Percentiles rank a stretch among this genome's conserved stretches.
Conservation (phyloP, 306 rosid genomes). For the Mimosa bimucronata region DNA sequence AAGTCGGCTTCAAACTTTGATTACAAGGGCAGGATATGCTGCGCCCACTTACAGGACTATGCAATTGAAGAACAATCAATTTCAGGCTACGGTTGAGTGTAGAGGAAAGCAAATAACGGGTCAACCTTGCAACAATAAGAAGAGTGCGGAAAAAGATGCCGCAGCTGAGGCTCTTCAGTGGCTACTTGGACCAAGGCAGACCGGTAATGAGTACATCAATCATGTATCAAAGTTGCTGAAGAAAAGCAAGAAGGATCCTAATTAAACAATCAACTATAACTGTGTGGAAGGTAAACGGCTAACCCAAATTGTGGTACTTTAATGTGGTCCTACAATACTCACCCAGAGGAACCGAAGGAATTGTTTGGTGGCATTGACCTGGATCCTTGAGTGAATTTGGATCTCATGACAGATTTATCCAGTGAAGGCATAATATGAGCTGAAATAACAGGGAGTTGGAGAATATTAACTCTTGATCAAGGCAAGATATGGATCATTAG, state of each 20-base stretch:
- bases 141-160: slow-evolving; percentile 94
- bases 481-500: slow-evolving; percentile 17
- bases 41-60: slow-evolving; percentile 75
- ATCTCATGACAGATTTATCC: slow-evolving; percentile 14
- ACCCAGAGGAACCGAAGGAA: neutral
- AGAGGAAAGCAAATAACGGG: slow-evolving; percentile 84
- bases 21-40: slow-evolving; percentile 83
- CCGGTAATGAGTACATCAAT: slow-evolving; percentile 57
- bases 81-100: slow-evolving; percentile 70
- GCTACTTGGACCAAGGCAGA: slow-evolving; percentile 69
- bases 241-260: slow-evolving; percentile 82
- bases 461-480: slow-evolving; percentile 22
- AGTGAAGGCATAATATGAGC: neutral
- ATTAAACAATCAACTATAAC: slow-evolving; percentile 34
- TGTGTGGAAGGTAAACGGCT: slow-evolving; percentile 23
- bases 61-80: slow-evolving; percentile 72
- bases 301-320: slow-evolving; percentile 5
- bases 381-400: slow-evolving; percentile 31
- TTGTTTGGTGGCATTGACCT: slow-evolving; percentile 28
- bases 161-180: slow-evolving; percentile 94
- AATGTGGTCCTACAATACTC: neutral
- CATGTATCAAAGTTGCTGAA: slow-evolving; percentile 79
- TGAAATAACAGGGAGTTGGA: slow-evolving; percentile 27
- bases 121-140: slow-evolving; percentile 84
- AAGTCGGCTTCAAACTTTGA: slow-evolving; percentile 92